phyloP scores from a whole-genome alignment of 1,284 basidiomycete species.

The Ustilago bromivora region DNA sequence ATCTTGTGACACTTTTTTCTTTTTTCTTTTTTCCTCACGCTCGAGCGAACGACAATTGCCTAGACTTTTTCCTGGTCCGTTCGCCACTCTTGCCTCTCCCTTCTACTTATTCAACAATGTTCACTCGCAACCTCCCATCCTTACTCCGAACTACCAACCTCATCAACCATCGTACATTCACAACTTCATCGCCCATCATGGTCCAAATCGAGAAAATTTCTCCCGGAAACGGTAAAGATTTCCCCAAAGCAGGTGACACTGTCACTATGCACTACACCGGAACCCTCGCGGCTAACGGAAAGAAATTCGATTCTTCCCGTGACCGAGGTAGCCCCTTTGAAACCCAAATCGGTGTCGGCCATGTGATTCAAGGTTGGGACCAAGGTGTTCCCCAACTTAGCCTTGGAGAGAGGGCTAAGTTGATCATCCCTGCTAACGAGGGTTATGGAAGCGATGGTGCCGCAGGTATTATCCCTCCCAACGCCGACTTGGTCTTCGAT shows the following conservation, averaged over 20 bases:
- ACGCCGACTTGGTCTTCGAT: constrained; percentile 63
- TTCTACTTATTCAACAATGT: not conserved
- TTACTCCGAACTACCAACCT: not conserved
- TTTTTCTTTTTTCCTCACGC: not conserved
- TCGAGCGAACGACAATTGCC: constrained; percentile 13
- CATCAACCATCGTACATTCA: not conserved
- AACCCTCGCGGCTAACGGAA: constrained; percentile 58
- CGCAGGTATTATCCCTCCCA: constrained; percentile 70
- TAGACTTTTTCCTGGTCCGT: constrained; percentile 23
- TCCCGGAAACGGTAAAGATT: constrained; percentile 69
- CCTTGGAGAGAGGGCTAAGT: constrained; percentile 69
- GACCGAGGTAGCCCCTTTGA: constrained; percentile 68
- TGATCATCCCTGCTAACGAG: constrained; percentile 66
- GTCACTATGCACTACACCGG: constrained; percentile 67
- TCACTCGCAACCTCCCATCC: not conserved
- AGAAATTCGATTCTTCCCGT: constrained; percentile 67
- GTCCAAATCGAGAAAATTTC: constrained; percentile 68
- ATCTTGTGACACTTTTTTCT: not conserved
- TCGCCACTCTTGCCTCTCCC: constrained; percentile 15
- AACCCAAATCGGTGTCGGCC: constrained; percentile 65
- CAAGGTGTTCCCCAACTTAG: constrained; percentile 71
- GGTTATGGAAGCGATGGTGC: constrained; percentile 67
- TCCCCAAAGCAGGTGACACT: constrained; percentile 65
- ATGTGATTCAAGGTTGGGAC: constrained; percentile 71
- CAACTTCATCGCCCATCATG: constrained; percentile 15